These are phyloP conservation scores for Porphyrellus cyaneotinctus DNA, from an alignment of 768 basidiomycete genomes.

Conservation along the genomic window DNA sequence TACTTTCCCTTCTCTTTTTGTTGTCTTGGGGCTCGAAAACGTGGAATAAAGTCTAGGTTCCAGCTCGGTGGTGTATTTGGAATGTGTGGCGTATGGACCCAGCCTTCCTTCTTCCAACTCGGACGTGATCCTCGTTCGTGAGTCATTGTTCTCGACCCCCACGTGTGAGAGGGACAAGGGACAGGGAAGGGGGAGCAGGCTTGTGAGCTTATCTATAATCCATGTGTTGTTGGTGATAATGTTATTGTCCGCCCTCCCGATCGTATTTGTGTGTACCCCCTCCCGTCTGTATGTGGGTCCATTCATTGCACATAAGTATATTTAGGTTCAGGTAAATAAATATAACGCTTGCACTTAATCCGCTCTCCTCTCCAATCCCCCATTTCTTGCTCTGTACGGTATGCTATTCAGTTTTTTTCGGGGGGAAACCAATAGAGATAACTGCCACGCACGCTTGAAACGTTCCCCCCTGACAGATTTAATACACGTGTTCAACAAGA, in stretches of 20 bases:
- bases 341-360: constrained; percentile 4
- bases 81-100: constrained; percentile 13
- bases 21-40: constrained; percentile 11
- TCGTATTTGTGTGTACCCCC: constrained; percentile 6
- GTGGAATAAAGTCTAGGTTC: constrained; percentile 10
- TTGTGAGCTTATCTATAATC: too few species aligned
- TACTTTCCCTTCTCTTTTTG: neutral
- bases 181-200: neutral
- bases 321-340: constrained; percentile 15
- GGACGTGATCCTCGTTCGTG: constrained; percentile 14
- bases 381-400: neutral
- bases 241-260: neutral
- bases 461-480: neutral
- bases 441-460: neutral
- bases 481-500: constrained; percentile 8
- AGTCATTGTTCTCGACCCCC: constrained; percentile 12
- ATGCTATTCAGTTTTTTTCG: neutral
- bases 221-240: neutral
- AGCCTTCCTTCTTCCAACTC: constrained; percentile 3
- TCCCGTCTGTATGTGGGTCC: neutral
- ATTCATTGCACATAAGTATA: constrained; percentile 6
- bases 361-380: neutral
- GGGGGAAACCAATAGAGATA: neutral
- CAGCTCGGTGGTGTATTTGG: constrained; percentile 9
- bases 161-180: neutral